These are phyloP conservation scores for Ajuga chamaepitys DNA, from an alignment of 257 asterid genomes.

Conservation along the genomic window DNA sequence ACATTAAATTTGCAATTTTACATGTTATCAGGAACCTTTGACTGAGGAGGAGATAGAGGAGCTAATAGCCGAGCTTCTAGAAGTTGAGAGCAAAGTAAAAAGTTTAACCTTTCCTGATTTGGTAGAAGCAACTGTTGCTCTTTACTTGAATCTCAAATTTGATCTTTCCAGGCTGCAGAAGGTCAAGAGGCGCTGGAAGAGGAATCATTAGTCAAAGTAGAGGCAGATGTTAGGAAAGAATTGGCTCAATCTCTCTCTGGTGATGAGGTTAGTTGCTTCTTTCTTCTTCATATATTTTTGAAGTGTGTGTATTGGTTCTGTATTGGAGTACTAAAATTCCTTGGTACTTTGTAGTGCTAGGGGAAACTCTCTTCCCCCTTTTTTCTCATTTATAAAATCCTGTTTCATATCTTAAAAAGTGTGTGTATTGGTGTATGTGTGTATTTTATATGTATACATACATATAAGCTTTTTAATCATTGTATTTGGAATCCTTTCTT, in stretches of 20 bases:
- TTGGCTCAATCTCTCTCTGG: conserved; percentile 56
- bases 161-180: conserved; percentile 73
- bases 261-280: conserved; percentile 42
- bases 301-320: no score
- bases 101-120: background rate
- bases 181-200: conserved; percentile 93
- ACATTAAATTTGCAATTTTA: background rate
- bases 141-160: conserved; percentile 12
- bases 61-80: conserved; percentile 78
- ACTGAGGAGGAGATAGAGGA: conserved; percentile 82
- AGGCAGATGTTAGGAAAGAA: conserved; percentile 87
- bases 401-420: no score
- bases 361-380: no score
- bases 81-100: conserved; percentile 80
- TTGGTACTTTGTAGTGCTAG: no score
- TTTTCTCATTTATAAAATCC: no score
- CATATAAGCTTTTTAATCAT: background rate
- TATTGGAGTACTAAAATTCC: no score
- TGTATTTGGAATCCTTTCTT: background rate
- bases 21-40: conserved; percentile 62
- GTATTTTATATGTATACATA: background rate
- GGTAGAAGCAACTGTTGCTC: background rate
- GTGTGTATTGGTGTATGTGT: no score
- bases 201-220: conserved; percentile 67
- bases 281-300: background rate